phyloP scores from a whole-genome alignment of 192 early-diverging fungal species.

The Piromyces sp. region DNA sequence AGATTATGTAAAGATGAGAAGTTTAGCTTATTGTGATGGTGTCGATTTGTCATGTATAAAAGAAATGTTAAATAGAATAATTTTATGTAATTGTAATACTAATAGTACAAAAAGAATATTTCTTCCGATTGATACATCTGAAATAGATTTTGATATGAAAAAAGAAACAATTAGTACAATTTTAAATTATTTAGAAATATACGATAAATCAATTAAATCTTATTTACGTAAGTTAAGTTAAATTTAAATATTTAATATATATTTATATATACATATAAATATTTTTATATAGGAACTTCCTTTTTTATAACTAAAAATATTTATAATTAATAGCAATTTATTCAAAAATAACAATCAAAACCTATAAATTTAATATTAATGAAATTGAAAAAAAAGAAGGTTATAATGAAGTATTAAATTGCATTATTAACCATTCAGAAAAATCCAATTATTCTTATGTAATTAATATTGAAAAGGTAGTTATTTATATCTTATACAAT shows the following conservation, averaged over 20 bases:
- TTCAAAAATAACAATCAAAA: not conserved
- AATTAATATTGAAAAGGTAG: not conserved
- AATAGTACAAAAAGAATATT: not conserved
- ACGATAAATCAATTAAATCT: not conserved
- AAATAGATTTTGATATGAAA: not conserved
- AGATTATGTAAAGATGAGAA: constrained; percentile 20
- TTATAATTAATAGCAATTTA: no score
- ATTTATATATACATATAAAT: no score
- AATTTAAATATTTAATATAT: no score
- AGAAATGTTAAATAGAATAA: not conserved
- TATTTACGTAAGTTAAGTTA: not conserved
- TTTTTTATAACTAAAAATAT: no score
- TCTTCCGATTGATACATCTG: not conserved
- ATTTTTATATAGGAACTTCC: no score
- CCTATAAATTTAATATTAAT: not conserved
- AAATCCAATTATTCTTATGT: not conserved
- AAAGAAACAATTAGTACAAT: not conserved
- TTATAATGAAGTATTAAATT: not conserved
- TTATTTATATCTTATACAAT: no score
- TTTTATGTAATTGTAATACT: not conserved
- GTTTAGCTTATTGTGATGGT: constrained; percentile 18
- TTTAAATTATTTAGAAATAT: not conserved
- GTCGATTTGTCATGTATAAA: not conserved
- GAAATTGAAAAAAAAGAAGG: not conserved
- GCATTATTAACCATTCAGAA: not conserved